Percentiles rank a stretch among this genome's conserved stretches.
Conservation (phyloP, 164 flowering plant species). For the Buxus sempervirens region DNA sequence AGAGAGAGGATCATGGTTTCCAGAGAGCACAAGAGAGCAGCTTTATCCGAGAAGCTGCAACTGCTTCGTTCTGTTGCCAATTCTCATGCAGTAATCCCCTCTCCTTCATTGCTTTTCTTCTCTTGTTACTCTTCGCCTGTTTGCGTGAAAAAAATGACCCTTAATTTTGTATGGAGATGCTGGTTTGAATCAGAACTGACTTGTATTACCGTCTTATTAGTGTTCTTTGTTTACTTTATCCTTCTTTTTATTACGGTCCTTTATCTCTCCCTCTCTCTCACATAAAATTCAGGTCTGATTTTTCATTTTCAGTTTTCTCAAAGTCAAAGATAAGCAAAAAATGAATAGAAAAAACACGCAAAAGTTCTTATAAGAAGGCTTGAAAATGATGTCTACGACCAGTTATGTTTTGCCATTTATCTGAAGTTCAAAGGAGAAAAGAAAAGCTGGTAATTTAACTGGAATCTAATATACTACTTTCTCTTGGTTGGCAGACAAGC, state of each 20-base stretch:
- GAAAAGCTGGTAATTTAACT: slow-evolving; percentile 4
- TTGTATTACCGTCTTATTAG: background rate
- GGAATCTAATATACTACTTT: background rate
- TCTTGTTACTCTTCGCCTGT: background rate
- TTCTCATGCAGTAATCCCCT: slow-evolving; percentile 74
- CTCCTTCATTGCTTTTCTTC: slow-evolving; percentile 13
- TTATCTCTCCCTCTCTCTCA: too few species aligned
- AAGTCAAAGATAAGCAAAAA: too few species aligned
- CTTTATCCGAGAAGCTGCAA: slow-evolving; percentile 85
- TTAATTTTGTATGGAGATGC: too few species aligned
- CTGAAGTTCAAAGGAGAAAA: too few species aligned
- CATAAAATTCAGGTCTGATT: too few species aligned
- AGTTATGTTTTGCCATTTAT: too few species aligned
- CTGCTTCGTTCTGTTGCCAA: slow-evolving; percentile 85
- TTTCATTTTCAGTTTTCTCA: too few species aligned
- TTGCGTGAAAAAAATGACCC: background rate
- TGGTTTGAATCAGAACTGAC: too few species aligned
- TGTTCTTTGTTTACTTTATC: background rate
- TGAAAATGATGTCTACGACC: too few species aligned
- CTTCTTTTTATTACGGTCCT: background rate
- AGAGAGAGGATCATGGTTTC: slow-evolving; percentile 50
- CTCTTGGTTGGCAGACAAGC: slow-evolving; percentile 40
- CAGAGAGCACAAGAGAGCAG: slow-evolving; percentile 70
- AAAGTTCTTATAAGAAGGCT: too few species aligned
- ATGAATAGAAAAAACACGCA: too few species aligned